These are phyloP conservation scores for Microcyclosporella mali DNA, from an alignment of 2,329 filamentous ascomycete species.

Conservation along the genomic window DNA sequence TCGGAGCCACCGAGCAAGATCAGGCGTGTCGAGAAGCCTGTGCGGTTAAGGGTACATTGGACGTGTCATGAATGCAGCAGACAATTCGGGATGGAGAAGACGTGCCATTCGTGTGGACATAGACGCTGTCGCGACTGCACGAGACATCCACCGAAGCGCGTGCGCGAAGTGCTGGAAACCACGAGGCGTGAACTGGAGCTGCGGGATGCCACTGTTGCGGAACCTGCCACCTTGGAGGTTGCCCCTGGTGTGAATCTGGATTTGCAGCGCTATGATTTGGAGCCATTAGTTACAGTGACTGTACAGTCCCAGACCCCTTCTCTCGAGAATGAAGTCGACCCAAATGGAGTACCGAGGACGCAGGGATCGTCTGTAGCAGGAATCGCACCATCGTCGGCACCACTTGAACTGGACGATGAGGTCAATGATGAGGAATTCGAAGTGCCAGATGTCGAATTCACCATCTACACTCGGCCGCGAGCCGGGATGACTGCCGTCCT, in stretches of 20 bases:
- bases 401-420: conserved; percentile 8
- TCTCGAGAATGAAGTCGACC: conserved; percentile 1
- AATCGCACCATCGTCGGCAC: not conserved
- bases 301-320: not conserved
- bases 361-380: not conserved
- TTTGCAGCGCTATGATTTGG: not conserved
- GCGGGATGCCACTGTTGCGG: conserved; percentile 2
- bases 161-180: conserved; percentile 47
- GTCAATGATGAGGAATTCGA: conserved; percentile 5
- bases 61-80: conserved; percentile 76
- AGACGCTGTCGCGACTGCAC: conserved; percentile 73
- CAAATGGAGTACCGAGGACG: conserved; percentile 1
- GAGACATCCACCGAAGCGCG: conserved; percentile 63
- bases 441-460: conserved; percentile 8
- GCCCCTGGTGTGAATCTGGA: conserved; percentile 1
- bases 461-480: conserved; percentile 20
- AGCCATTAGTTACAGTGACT: conserved; percentile 3
- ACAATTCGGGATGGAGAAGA: conserved; percentile 64
- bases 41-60: conserved; percentile 70
- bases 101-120: conserved; percentile 73
- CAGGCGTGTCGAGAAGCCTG: conserved; percentile 50
- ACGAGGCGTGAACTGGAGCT: conserved; percentile 43
- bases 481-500: conserved; percentile 44
- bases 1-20: conserved; percentile 23
- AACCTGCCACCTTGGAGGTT: conserved; percentile 7